Evolutionary conservation across 495 filamentous ascomycete genomes (phyloP).

Genomic region (Beverwykella pulmonaria): DNA sequence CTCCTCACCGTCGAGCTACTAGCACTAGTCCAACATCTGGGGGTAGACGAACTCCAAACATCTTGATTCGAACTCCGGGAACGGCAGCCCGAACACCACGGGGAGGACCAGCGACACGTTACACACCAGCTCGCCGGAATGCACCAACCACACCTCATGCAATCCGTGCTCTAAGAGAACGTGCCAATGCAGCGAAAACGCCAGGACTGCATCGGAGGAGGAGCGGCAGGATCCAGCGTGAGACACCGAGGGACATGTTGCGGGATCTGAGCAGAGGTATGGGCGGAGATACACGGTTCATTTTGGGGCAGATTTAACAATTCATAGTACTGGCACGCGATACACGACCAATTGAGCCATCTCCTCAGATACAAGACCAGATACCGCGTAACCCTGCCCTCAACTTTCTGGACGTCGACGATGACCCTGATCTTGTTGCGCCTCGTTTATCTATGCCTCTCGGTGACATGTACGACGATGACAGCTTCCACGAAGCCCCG

Average conservation of each 20-base stretch:
- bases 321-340: constrained; percentile 59
- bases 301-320: neutral
- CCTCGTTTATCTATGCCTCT: constrained; percentile 72
- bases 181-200: constrained; percentile 71
- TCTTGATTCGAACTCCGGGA: constrained; percentile 30
- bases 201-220: constrained; percentile 65
- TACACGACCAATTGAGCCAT: constrained; percentile 61
- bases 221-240: constrained; percentile 68
- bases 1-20: constrained; percentile 43
- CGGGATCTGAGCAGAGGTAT: constrained; percentile 61
- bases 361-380: constrained; percentile 48
- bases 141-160: constrained; percentile 72
- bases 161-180: constrained; percentile 68
- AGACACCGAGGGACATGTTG: constrained; percentile 74
- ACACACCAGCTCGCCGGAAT: constrained; percentile 41
- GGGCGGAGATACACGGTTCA: neutral
- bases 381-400: constrained; percentile 37
- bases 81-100: constrained; percentile 39
- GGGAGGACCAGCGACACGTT: constrained; percentile 35
- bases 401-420: constrained; percentile 55
- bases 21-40: constrained; percentile 28
- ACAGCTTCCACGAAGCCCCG: constrained; percentile 47
- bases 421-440: constrained; percentile 62
- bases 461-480: constrained; percentile 62
- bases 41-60: constrained; percentile 30